phyloP scores from a whole-genome alignment of 1,284 basidiomycete genomes.

The Pascua sp. region DNA sequence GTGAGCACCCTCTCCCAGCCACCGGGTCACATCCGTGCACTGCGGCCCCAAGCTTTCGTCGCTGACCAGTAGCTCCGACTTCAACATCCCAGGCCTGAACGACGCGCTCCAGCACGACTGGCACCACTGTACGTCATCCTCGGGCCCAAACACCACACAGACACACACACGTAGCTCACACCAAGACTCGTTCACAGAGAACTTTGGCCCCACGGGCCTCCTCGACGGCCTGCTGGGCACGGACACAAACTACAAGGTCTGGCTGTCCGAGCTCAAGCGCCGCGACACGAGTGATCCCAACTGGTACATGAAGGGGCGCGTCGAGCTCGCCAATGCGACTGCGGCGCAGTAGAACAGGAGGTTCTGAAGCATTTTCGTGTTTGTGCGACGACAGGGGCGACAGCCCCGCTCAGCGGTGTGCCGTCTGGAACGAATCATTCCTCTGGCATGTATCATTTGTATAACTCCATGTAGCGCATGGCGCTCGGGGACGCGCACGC shows the following conservation, averaged over 20 bases:
- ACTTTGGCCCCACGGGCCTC: slow-evolving; percentile 18
- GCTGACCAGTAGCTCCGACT: slow-evolving; percentile 14
- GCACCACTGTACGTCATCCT: slow-evolving; percentile 17
- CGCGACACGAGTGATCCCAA: slow-evolving; percentile 6
- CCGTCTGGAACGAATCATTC: no score
- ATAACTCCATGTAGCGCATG: no score
- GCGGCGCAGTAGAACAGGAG: background rate
- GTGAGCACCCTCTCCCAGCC: background rate
- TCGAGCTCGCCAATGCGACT: slow-evolving; percentile 7
- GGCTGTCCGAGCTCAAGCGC: slow-evolving; percentile 17
- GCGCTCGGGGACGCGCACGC: no score
- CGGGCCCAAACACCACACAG: background rate
- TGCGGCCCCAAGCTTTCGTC: no score
- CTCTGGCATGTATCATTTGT: no score
- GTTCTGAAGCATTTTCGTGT: no score
- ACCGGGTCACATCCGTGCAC: no score
- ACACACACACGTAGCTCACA: background rate
- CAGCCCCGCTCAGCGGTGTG: no score
- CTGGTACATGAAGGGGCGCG: slow-evolving; percentile 5
- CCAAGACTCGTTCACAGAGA: slow-evolving; percentile 17
- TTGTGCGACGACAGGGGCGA: no score
- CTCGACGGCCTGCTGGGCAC: slow-evolving; percentile 15
- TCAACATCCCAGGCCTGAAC: slow-evolving; percentile 19
- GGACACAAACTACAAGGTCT: slow-evolving; percentile 11
- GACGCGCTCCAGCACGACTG: slow-evolving; percentile 22